Percentiles rank a stretch among this genome's conserved stretches.
Conservation (phyloP, 495 filamentous ascomycete species). For the Lophium mytilinum region DNA sequence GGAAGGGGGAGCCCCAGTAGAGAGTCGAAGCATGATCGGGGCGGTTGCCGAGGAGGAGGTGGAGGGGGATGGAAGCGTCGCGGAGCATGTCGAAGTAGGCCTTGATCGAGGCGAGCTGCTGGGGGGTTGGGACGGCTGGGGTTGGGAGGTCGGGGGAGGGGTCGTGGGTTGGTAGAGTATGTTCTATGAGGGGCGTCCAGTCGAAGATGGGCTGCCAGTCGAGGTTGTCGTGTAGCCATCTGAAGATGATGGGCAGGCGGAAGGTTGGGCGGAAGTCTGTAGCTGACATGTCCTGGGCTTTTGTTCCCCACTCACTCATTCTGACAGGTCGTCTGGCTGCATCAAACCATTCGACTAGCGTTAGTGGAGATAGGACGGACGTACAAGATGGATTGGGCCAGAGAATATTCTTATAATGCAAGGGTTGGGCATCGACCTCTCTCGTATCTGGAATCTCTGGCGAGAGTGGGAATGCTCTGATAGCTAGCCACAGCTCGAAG, state of each 20-base stretch:
- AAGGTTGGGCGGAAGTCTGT: background rate
- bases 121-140: background rate
- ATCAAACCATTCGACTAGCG: background rate
- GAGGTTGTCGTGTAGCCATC: conserved; percentile 7
- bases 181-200: conserved; percentile 14
- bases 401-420: no score
- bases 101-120: background rate
- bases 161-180: background rate
- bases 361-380: no score
- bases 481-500: no score
- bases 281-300: no score
- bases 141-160: background rate
- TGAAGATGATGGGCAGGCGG: background rate
- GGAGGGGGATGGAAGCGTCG: conserved; percentile 2
- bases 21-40: background rate
- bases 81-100: background rate
- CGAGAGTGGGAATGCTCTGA: no score
- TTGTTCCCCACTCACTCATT: no score
- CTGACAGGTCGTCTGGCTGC: no score
- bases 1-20: conserved; percentile 16
- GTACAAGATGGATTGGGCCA: no score
- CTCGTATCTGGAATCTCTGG: no score
- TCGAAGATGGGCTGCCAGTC: conserved; percentile 19
- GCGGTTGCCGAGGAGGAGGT: conserved; percentile 14
- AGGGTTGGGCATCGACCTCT: no score